Conservation (phyloP, 2,329 filamentous ascomycete genomes). For the Fusarium albosuccineum region DNA sequence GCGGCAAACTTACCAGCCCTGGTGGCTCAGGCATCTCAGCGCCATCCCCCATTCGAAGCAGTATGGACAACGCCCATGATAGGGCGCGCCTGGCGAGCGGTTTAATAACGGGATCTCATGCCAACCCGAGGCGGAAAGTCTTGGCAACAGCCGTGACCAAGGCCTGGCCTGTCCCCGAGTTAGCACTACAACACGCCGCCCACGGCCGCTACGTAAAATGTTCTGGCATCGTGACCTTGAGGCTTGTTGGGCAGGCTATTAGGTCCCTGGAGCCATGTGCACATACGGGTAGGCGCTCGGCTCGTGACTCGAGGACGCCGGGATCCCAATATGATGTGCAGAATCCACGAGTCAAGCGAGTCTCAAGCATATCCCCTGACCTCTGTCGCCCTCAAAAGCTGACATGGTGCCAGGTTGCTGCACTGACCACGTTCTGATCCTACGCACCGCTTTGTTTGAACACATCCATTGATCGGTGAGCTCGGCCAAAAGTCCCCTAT, state of each 20-base stretch:
- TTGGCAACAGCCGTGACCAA: slow-evolving; percentile 38
- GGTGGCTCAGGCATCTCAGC: slow-evolving; percentile 1
- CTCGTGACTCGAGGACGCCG: slow-evolving; percentile 45
- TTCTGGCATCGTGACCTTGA: slow-evolving; percentile 24
- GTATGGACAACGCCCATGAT: slow-evolving; percentile 5
- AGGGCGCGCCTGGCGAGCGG: slow-evolving; percentile 18
- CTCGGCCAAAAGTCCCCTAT: slow-evolving; percentile 5
- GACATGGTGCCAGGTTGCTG: slow-evolving; percentile 21
- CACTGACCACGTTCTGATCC: slow-evolving; percentile 22
- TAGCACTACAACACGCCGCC: slow-evolving; percentile 28
- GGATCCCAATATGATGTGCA: slow-evolving; percentile 50
- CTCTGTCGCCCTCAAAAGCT: slow-evolving; percentile 27
- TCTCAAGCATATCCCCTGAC: slow-evolving; percentile 31
- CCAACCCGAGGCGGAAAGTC: slow-evolving; percentile 26
- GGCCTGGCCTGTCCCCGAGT: slow-evolving; percentile 28
- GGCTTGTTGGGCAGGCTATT: slow-evolving; percentile 12
- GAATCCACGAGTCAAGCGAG: slow-evolving; percentile 54
- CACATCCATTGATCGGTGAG: slow-evolving; percentile 14
- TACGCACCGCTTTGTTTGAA: slow-evolving; percentile 4
- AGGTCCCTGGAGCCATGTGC: slow-evolving; percentile 33
- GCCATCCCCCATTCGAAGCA: slow-evolving; percentile 5
- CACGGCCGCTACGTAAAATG: slow-evolving; percentile 31
- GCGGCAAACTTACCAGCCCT: slow-evolving; percentile 5
- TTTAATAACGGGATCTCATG: slow-evolving; percentile 28
- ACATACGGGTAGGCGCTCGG: slow-evolving; percentile 27